These are phyloP conservation scores for Colletotrichum tropicicola DNA, from an alignment of 2,329 filamentous ascomycete species.

Conservation along the genomic window DNA sequence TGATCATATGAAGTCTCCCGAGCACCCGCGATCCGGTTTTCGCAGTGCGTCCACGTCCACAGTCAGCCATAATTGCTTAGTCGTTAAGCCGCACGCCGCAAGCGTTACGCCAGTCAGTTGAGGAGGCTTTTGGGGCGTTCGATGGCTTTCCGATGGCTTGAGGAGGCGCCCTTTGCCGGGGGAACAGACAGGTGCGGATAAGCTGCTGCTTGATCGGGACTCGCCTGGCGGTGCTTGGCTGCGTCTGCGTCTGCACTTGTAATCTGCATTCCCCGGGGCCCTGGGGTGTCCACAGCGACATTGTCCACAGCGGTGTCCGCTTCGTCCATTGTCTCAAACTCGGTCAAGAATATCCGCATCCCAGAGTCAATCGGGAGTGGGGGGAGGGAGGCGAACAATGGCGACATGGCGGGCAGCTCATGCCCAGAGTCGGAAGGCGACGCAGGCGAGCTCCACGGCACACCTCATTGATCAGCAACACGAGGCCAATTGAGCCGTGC, in stretches of 20 bases:
- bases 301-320: conserved; percentile 7
- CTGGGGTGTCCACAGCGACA: not conserved
- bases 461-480: conserved; percentile 23
- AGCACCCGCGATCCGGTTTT: not conserved
- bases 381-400: conserved; percentile 2
- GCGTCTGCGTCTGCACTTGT: conserved; percentile 7
- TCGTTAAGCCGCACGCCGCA: conserved; percentile 8
- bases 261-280: not conserved
- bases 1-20: not conserved
- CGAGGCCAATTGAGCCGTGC: not conserved
- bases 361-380: conserved; percentile 15
- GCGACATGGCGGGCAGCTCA: conserved; percentile 10
- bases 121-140: conserved; percentile 2
- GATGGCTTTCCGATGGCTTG: not conserved
- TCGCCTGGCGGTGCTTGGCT: not conserved
- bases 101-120: conserved; percentile 28
- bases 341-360: conserved; percentile 13
- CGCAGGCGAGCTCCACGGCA: conserved; percentile 6
- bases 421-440: conserved; percentile 1
- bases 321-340: conserved; percentile 9
- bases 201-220: conserved; percentile 12
- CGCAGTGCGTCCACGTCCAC: not conserved
- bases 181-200: not conserved
- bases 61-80: conserved; percentile 1
- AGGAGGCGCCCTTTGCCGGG: not conserved